Percentiles rank a stretch among this genome's conserved stretches.
Conservation (phyloP, 208 protist genomes). For the Angomonas ambiguus region DNA sequence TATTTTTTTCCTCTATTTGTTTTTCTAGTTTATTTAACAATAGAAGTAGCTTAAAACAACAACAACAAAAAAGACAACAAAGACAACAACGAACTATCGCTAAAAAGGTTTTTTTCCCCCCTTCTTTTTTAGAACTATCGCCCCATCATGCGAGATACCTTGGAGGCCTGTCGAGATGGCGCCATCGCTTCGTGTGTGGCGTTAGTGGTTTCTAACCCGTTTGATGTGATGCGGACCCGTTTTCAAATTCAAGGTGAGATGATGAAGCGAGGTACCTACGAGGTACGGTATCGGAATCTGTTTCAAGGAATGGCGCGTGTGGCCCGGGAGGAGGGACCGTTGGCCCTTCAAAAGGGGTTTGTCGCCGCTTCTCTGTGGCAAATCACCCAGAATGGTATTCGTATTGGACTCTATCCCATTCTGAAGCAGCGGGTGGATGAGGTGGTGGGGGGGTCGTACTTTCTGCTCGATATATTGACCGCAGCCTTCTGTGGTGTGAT, state of each 20-base stretch:
- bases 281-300: slow-evolving; percentile 42
- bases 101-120: neutral
- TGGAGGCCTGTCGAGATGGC: slow-evolving; percentile 55
- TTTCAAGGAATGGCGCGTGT: slow-evolving; percentile 44
- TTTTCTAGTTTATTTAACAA: neutral
- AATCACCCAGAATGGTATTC: slow-evolving; percentile 55
- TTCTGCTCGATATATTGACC: slow-evolving; percentile 13
- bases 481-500: slow-evolving; percentile 33
- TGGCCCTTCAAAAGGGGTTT: slow-evolving; percentile 55
- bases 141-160: neutral
- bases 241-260: slow-evolving; percentile 72
- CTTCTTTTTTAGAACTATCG: slow-evolving; percentile 9
- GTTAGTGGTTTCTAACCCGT: slow-evolving; percentile 57
- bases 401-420: slow-evolving; percentile 52
- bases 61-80: neutral
- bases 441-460: neutral
- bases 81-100: too few species aligned
- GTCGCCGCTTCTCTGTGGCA: slow-evolving; percentile 42
- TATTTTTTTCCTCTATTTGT: slow-evolving; percentile 11
- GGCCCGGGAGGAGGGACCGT: slow-evolving; percentile 36
- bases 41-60: too few species aligned
- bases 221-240: slow-evolving; percentile 70
- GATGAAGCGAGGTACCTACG: slow-evolving; percentile 35
- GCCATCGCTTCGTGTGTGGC: slow-evolving; percentile 39
- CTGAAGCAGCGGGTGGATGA: slow-evolving; percentile 18